phyloP scores from a whole-genome alignment of 129 eudicot species.

The Lonicera japonica region DNA sequence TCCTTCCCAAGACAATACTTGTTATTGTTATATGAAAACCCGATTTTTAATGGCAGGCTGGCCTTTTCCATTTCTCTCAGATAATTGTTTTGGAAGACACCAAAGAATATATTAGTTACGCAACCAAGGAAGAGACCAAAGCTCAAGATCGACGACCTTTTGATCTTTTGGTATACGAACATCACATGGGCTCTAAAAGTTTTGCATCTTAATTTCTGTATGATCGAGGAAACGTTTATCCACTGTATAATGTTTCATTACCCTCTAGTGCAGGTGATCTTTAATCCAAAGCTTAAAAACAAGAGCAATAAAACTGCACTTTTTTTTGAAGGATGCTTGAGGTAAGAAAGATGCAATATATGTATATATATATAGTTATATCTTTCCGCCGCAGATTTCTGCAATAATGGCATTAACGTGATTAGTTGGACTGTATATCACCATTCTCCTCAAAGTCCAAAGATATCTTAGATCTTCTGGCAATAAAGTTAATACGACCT shows the following conservation, averaged over 20 bases:
- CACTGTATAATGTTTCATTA: neutral
- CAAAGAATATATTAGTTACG: conserved; percentile 72
- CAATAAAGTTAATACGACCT: neutral
- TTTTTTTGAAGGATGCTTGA: conserved; percentile 89
- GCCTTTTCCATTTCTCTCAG: conserved; percentile 25
- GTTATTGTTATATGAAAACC: neutral
- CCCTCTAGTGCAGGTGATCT: conserved; percentile 54
- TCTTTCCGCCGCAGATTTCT: too few species aligned
- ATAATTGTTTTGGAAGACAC: conserved; percentile 91
- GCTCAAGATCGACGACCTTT: conserved; percentile 71
- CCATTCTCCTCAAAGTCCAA: too few species aligned
- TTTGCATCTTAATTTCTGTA: too few species aligned
- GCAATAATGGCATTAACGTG: too few species aligned
- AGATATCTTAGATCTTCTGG: neutral
- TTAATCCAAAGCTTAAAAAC: conserved; percentile 73
- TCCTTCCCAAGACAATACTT: too few species aligned
- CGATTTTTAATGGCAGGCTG: conserved; percentile 13
- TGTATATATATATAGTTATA: too few species aligned
- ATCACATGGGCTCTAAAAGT: neutral
- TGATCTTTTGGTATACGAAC: conserved; percentile 69
- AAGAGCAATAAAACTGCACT: conserved; percentile 69
- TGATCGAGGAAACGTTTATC: neutral
- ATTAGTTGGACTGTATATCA: too few species aligned
- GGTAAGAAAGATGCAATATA: conserved; percentile 42
- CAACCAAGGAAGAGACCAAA: conserved; percentile 64